phyloP scores from a whole-genome alignment of 768 basidiomycete genomes.

The Austroboletus eburneus region DNA sequence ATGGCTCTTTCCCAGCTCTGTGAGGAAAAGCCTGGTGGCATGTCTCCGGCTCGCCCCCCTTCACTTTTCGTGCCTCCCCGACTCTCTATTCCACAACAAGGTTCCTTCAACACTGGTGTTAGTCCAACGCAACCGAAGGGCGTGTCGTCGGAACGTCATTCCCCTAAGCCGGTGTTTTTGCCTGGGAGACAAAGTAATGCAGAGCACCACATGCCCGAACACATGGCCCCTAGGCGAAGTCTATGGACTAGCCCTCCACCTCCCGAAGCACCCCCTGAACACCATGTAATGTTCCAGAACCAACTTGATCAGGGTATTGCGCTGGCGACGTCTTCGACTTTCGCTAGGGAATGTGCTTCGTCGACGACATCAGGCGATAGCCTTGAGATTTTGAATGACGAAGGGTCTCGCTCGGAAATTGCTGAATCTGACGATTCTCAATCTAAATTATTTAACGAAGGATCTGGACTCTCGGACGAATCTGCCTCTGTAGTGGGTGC shows the following conservation, averaged over 20 bases:
- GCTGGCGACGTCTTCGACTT: constrained; percentile 62
- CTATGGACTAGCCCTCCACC: constrained; percentile 88
- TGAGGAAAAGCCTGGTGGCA: constrained; percentile 69
- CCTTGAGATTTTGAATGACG: constrained; percentile 59
- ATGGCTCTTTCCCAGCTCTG: constrained; percentile 85
- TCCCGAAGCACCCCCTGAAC: constrained; percentile 64
- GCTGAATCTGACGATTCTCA: constrained; percentile 65
- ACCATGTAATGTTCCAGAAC: constrained; percentile 63
- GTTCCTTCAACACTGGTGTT: constrained; percentile 64
- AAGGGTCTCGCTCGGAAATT: constrained; percentile 54
- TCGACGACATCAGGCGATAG: constrained; percentile 58
- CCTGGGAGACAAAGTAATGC: constrained; percentile 32
- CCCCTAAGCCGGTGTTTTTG: constrained; percentile 48
- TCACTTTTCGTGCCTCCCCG: constrained; percentile 43
- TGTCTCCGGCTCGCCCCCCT: constrained; percentile 38
- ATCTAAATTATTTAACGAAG: constrained; percentile 66
- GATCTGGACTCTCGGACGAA: constrained; percentile 27
- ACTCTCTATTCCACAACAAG: constrained; percentile 56
- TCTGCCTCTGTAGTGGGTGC: constrained; percentile 11
- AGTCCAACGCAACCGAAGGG: constrained; percentile 52
- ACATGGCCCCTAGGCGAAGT: constrained; percentile 76
- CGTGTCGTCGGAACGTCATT: constrained; percentile 42
- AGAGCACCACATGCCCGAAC: constrained; percentile 46
- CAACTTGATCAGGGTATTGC: constrained; percentile 62
- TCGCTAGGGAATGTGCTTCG: constrained; percentile 51